Base-by-base conservation (phyloP, 371 early-diverging fungal species). In the Lichtheimia hyalospora region DNA sequence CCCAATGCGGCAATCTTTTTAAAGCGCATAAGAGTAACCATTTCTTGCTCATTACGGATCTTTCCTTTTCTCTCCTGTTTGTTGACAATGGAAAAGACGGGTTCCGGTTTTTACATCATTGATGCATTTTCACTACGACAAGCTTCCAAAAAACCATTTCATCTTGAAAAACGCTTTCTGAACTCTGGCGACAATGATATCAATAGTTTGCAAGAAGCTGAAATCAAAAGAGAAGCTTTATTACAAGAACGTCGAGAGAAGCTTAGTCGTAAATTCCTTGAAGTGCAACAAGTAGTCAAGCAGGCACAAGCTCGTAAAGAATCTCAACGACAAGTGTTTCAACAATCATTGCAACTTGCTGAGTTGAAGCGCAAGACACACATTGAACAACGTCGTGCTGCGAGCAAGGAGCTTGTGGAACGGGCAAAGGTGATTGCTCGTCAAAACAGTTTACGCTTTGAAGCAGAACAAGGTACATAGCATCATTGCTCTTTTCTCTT, bases 401-500 rank as follows among this genome's bases (percentile, higher is more conserved):
- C 69, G 8, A 75, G 70, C 16, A 73, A 75, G 54, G 68, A 75
- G 44, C 54, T 64, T 12, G 73, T 78, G 4, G 79, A 78, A 54
- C 63, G 75, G 20, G 79, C 79, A 12, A 78, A 78, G 43, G 39
- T 61, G 6, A 68, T 71, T 21, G 79, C 70, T 16, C 65, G 62
- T 40, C 71, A 75, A 44, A 70, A 75, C 41, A 62, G 61, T 18
- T 52, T 61, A 25, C 61, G 60, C 2, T 59, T 43, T 52, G 59
- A 68, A 54, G 66, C 65, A 21, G 57, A 65, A 24, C 68, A 68
- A 57, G 67, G 70, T 67, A 66, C 34, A 12, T n/a, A n/a, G n/a
- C n/a, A n/a, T n/a, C n/a, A n/a, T n/a, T 54, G 3, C 28, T 39
- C 15, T 41, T 25, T 40, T 15, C 10, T 27, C 24, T 51, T 41